These are phyloP conservation scores for Polygonum maritimum DNA, from an alignment of 148 eudicot genomes.

Conservation along the genomic window DNA sequence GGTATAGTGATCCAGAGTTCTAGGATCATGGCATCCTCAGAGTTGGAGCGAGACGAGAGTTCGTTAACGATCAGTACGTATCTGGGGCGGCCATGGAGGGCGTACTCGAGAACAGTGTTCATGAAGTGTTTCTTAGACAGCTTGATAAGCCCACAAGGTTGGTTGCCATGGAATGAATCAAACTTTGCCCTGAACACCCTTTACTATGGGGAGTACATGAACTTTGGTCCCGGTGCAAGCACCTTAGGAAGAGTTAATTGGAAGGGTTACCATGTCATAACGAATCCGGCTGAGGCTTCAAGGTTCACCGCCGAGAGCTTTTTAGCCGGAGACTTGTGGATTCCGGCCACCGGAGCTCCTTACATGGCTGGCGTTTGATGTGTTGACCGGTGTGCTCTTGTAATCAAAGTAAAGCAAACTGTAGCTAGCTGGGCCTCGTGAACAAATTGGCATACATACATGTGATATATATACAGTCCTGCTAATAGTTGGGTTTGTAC, in stretches of 20 bases:
- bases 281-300: slow-evolving; percentile 19
- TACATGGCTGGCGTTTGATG: slow-evolving; percentile 41
- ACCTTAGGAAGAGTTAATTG: slow-evolving; percentile 44
- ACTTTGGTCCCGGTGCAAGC: slow-evolving; percentile 36
- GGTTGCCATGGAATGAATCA: slow-evolving; percentile 47
- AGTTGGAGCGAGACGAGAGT: slow-evolving; percentile 19
- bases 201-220: slow-evolving; percentile 58
- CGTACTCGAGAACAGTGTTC: slow-evolving; percentile 45
- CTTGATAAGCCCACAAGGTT: slow-evolving; percentile 37
- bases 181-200: slow-evolving; percentile 28
- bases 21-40: slow-evolving; percentile 27
- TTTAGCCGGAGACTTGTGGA: slow-evolving; percentile 44
- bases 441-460: neutral
- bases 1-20: slow-evolving; percentile 49
- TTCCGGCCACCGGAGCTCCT: slow-evolving; percentile 44
- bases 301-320: slow-evolving; percentile 40
- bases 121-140: slow-evolving; percentile 33
- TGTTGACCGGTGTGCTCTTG: neutral
- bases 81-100: slow-evolving; percentile 55
- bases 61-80: slow-evolving; percentile 16
- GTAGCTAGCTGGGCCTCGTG: neutral
- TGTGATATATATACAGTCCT: too few relatives aligned
- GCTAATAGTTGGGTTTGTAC: too few relatives aligned
- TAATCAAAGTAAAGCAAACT: neutral
- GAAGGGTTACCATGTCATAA: slow-evolving; percentile 44